Base-by-base conservation (phyloP, 163 green algal species). In the Chlorella variabilis region DNA sequence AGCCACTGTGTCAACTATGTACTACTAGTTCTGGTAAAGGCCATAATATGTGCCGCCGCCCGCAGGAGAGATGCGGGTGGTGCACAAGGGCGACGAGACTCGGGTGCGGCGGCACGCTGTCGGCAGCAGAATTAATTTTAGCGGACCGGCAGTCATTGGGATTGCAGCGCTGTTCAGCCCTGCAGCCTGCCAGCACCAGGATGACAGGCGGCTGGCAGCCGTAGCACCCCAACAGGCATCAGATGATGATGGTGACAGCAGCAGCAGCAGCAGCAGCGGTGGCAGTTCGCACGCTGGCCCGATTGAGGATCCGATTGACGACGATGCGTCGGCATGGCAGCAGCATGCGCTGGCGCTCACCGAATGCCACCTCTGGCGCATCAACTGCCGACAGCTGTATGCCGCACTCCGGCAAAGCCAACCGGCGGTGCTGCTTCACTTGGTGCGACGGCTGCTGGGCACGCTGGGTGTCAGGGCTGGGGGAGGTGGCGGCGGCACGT, bases 41-140 rank as follows among this genome's bases (percentile, higher is more conserved):
- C n/a, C n/a, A n/a, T n/a, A n/a, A n/a, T n/a, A 25, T 59, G 39
- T 4, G 39, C 15, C 9, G 0, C 18, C 27, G 15, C 27, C n/a
- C 34, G 69, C 69, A 77, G 69, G 69, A 5, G 69, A 77, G 69
- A 77, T 77, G 69, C 69, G 48, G 2, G 48, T 29, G 6, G 29
- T 77, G 29, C 45, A 58, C 29, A 33, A 31, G 0, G 69, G 69
- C 29, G 51, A 42, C 45, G 31, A 20, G 31, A 6, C 38, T 31
- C 42, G 49, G 17, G 0, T 6, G 0, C 2, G 34, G 71, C 33
- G n/a, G 51, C 23, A 41, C 23, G 27, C 21, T 18, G 3, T 61
- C 17, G 17, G 42, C 23, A 29, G 23, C 27, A 36, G 15, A 1
- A 34, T 49, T 23, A 36, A 78, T 51, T 67, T 67, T 27, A 33